Evolutionary conservation across 2,329 filamentous ascomycete species (phyloP), one percentile per base, ranked within the genome.

Genomic region (Chaetomiaceae sp.): DNA sequence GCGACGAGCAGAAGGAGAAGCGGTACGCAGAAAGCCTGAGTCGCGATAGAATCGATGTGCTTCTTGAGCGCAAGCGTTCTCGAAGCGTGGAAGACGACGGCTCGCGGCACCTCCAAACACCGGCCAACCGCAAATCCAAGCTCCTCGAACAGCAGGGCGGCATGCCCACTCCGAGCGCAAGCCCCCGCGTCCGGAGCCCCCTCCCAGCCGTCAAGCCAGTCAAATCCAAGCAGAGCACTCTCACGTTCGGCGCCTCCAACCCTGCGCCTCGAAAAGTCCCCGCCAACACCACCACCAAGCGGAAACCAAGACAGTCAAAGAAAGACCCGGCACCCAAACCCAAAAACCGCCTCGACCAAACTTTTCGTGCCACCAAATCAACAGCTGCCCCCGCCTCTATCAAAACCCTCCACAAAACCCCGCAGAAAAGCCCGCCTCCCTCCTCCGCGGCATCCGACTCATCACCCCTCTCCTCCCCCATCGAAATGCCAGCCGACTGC

Each of bases 141-240:
- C 66, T 68, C 21, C 65, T 71, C 25, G 67, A 73, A 42, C 70
- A 72, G 58, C 30, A 72, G 58, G 72, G 72, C 55, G 72, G 74
- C 43, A 81, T 85, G 31, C 76, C 74, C 3, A 85, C 81, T 2
- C 81, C 81, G 6, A 73, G 68, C 43, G 73, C 79, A 17, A 84
- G 78, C 60, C 81, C 81, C 37, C 75, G 70, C 58, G 67, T 73
- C 20, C 68, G 68, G 19, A 67, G 68, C 42, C 62, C 68, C 17
- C 59, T 71, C 14, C 70, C 72, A 10, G 14, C 34, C 30, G 66
- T 61, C 53, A 76, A 72, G 64, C 65, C 62, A 47, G 61, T 56
- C 16, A 76, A 72, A 58, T 55, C 70, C 40, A 82, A 76, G 62
- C 81, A 83, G 60, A 73, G 70, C 56, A 75, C 70, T 55, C 70